These are phyloP conservation scores for Asterella californica DNA, from an alignment of 225 moss, liverwort and hornwort genomes.

Conservation along the genomic window DNA sequence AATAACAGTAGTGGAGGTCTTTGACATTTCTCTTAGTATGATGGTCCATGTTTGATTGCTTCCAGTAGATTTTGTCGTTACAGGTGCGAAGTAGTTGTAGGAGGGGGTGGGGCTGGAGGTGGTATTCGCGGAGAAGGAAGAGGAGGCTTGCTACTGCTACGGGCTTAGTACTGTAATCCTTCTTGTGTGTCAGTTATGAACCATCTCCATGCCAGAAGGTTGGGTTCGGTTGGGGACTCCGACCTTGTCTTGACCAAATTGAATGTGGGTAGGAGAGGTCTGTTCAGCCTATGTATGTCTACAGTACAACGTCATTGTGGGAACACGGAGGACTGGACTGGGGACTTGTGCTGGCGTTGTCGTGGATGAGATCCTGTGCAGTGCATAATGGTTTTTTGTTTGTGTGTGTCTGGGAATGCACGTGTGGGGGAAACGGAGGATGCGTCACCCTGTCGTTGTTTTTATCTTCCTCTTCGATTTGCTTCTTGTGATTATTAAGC, in stretches of 20 bases:
- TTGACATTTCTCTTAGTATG: neutral
- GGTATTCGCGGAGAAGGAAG: neutral
- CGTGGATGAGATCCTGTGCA: constrained; percentile 20
- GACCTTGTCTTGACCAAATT: neutral
- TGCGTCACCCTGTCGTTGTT: constrained; percentile 10
- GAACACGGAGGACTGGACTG: neutral
- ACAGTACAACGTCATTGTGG: neutral
- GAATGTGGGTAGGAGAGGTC: neutral
- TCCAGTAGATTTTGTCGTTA: neutral
- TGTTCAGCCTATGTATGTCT: neutral
- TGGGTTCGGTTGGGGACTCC: neutral
- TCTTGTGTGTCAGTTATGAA: neutral
- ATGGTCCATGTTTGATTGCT: neutral
- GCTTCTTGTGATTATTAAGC: constrained; percentile 12
- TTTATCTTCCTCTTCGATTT: constrained; percentile 1
- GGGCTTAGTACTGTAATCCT: neutral
- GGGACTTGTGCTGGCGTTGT: constrained; percentile 14
- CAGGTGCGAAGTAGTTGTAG: neutral
- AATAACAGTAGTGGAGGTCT: neutral
- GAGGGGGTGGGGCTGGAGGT: neutral
- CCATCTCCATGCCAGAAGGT: neutral
- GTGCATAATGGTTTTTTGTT: constrained; percentile 6
- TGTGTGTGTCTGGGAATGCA: constrained; percentile 17
- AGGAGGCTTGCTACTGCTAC: neutral
- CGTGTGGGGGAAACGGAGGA: constrained; percentile 5